Evolutionary conservation across 208 protist genomes (phyloP).

Genomic region (Trichomonas vaginalis): DNA sequence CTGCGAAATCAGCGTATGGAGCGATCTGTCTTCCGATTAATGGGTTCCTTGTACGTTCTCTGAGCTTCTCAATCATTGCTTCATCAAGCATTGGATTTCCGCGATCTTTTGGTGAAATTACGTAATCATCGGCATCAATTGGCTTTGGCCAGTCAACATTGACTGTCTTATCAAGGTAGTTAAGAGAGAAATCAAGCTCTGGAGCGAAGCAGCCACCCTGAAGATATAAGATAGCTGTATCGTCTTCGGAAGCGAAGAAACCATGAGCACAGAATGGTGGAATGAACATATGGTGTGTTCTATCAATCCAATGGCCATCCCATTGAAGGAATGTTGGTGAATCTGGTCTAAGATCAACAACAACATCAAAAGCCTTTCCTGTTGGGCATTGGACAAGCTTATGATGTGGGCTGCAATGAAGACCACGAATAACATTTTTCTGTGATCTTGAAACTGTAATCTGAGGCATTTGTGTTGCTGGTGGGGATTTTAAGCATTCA

Average conservation of each 20-base stretch:
- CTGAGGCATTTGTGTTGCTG: neutral
- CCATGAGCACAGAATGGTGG: constrained; percentile 3
- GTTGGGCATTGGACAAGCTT: neutral
- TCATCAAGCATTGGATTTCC: neutral
- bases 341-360: neutral
- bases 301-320: neutral
- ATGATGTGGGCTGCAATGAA: neutral
- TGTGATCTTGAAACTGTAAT: neutral
- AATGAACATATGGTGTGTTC: neutral
- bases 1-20: neutral
- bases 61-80: neutral
- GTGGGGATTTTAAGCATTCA: neutral
- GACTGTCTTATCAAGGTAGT: neutral
- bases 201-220: neutral
- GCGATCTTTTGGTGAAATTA: neutral
- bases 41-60: neutral
- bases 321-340: neutral
- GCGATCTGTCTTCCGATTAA: neutral
- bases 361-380: neutral
- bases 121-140: neutral
- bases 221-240: neutral
- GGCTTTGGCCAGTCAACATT: neutral
- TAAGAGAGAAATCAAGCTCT: neutral
- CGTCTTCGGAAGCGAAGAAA: neutral
- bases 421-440: neutral